phyloP scores from a whole-genome alignment of 345 rosid genomes.

The Hirschfeldia incana region DNA sequence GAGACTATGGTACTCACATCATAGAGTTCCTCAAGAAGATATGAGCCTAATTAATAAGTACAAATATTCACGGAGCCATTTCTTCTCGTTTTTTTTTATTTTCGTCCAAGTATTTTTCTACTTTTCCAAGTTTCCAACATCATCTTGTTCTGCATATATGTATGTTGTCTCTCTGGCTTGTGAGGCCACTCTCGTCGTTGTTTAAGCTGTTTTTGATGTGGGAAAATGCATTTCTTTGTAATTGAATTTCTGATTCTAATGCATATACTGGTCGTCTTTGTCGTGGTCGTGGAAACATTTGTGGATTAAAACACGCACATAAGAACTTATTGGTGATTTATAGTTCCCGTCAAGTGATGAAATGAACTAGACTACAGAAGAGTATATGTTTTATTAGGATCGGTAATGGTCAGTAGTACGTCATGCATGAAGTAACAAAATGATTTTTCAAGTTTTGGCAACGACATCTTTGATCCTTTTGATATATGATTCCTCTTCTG shows the following conservation, averaged over 20 bases:
- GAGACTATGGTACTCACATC: constrained; percentile 25
- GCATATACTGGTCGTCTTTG: neutral
- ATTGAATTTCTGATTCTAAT: neutral
- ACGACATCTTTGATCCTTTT: neutral
- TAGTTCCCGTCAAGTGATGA: neutral
- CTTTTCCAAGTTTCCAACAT: neutral
- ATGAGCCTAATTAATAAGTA: neutral
- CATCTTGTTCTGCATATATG: neutral
- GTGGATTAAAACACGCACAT: neutral
- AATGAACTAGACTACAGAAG: neutral
- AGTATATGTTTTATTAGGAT: neutral
- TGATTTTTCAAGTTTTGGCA: neutral
- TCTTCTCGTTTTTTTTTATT: neutral
- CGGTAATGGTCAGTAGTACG: neutral
- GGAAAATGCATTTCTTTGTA: neutral
- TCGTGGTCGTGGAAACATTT: neutral
- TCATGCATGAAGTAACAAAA: neutral
- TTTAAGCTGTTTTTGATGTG: neutral
- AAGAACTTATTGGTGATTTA: neutral
- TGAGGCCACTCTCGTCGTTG: neutral
- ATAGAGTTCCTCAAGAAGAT: constrained; percentile 21
- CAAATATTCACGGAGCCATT: neutral
- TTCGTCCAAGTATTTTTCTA: neutral
- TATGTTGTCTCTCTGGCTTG: neutral
- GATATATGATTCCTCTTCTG: no score